Evolutionary conservation across 2,329 filamentous ascomycete species (phyloP).

Genomic region (Cladosporium halotolerans): DNA sequence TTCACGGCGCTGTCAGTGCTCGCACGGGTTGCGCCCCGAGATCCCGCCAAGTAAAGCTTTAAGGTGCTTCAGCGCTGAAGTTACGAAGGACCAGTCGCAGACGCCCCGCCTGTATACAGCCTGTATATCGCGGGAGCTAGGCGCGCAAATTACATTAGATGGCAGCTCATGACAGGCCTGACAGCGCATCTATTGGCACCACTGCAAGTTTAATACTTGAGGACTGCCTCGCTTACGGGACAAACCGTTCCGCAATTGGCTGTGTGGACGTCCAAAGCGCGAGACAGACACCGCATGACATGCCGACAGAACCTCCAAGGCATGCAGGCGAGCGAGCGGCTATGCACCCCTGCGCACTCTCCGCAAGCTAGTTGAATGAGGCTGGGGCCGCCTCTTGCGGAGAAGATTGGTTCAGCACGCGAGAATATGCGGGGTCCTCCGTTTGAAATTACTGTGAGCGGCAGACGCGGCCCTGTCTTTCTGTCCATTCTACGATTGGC

Average conservation of each 20-base stretch:
- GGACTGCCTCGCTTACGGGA: conserved; percentile 9
- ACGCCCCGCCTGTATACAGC: conserved; percentile 8
- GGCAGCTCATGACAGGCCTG: conserved; percentile 1
- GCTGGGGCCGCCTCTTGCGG: neutral
- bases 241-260: neutral
- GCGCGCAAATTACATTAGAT: conserved; percentile 4
- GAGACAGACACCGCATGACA: conserved; percentile 1
- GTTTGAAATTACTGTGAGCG: conserved; percentile 6
- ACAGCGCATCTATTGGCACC: conserved; percentile 11
- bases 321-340: conserved; percentile 9
- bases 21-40: conserved; percentile 1
- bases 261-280: neutral
- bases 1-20: too few relatives aligned
- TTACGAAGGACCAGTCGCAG: conserved; percentile 1
- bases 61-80: neutral
- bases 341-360: conserved; percentile 8
- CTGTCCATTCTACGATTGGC: conserved; percentile 5
- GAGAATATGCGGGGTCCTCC: conserved; percentile 8
- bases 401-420: neutral
- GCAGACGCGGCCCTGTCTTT: conserved; percentile 7
- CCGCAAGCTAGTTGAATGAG: conserved; percentile 3
- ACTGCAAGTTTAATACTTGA: conserved; percentile 8
- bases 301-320: neutral
- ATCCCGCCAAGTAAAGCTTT: conserved; percentile 8
- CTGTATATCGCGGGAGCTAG: conserved; percentile 10